These are phyloP conservation scores for Candida boleticola DNA, from an alignment of 805 yeast genomes.

Conservation along the genomic window DNA sequence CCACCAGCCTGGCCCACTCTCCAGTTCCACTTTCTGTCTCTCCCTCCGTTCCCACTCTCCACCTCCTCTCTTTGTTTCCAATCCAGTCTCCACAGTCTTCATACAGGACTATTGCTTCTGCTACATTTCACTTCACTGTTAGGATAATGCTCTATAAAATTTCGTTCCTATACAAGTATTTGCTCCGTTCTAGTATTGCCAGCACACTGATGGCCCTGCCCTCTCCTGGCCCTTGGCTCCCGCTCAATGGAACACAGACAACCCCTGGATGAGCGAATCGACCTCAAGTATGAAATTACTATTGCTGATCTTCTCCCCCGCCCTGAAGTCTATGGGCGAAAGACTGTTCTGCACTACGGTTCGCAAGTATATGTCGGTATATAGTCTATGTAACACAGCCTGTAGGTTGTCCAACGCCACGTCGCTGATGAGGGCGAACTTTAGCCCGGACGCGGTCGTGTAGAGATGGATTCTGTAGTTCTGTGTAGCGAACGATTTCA, in stretches of 20 bases:
- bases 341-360: constrained; percentile 56
- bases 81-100: too few relatives aligned
- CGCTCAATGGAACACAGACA: constrained; percentile 19
- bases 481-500: constrained; percentile 65
- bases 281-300: constrained; percentile 54
- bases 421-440: constrained; percentile 75
- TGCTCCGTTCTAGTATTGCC: too few relatives aligned
- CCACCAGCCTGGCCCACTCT: too few relatives aligned
- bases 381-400: constrained; percentile 54
- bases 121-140: too few relatives aligned
- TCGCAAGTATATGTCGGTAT: constrained; percentile 56
- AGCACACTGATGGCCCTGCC: too few relatives aligned
- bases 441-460: constrained; percentile 77
- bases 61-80: too few relatives aligned
- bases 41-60: too few relatives aligned
- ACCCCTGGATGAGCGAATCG: constrained; percentile 43
- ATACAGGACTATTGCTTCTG: too few relatives aligned
- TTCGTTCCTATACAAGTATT: too few relatives aligned
- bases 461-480: constrained; percentile 75
- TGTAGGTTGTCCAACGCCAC: constrained; percentile 54
- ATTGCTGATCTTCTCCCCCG: constrained; percentile 52
- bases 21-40: too few relatives aligned
- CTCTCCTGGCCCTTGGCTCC: too few relatives aligned
- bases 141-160: too few relatives aligned
- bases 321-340: constrained; percentile 56